These are phyloP conservation scores for Coniochaeta sp. DNA, from an alignment of 2,329 filamentous ascomycete species.

Conservation along the genomic window DNA sequence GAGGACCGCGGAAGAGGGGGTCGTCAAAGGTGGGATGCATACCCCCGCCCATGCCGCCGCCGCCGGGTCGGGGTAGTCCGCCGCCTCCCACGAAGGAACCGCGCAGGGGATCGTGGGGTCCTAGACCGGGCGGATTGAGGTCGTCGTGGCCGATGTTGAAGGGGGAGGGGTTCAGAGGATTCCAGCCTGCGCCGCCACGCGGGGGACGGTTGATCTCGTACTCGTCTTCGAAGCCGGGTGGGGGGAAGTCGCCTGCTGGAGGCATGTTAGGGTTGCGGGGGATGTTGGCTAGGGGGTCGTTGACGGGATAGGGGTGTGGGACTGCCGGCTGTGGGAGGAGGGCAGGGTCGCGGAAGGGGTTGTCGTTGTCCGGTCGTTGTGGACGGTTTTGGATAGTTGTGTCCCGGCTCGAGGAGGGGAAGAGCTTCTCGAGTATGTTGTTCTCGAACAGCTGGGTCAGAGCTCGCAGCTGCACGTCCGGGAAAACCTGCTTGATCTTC, in stretches of 20 bases:
- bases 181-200: constrained; percentile 29
- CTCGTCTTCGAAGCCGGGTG: constrained; percentile 90
- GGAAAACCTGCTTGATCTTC: constrained; percentile 59
- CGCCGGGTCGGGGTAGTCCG: constrained; percentile 42
- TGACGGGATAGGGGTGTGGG: constrained; percentile 52
- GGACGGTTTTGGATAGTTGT: background rate
- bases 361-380: constrained; percentile 4
- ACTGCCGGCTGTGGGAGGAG: constrained; percentile 51
- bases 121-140: constrained; percentile 77
- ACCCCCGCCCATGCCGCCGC: constrained; percentile 53
- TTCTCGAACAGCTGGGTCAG: constrained; percentile 67
- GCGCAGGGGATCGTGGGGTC: constrained; percentile 74
- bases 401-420: constrained; percentile 59
- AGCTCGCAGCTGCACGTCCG: constrained; percentile 56
- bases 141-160: constrained; percentile 77
- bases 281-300: constrained; percentile 56
- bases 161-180: constrained; percentile 38
- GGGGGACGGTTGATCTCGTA: constrained; percentile 69
- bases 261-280: constrained; percentile 45
- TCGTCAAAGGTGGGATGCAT: constrained; percentile 98
- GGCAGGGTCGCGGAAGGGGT: constrained; percentile 36
- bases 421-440: constrained; percentile 75
- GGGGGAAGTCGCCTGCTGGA: constrained; percentile 68
- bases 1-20: constrained; percentile 63
- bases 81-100: constrained; percentile 57